A percentile compares a stretch with the other conserved stretches of the same genome.
Evolutionary conservation across 352 stramenopile genomes (phyloP).

Genomic region (Phytophthora vignae): DNA sequence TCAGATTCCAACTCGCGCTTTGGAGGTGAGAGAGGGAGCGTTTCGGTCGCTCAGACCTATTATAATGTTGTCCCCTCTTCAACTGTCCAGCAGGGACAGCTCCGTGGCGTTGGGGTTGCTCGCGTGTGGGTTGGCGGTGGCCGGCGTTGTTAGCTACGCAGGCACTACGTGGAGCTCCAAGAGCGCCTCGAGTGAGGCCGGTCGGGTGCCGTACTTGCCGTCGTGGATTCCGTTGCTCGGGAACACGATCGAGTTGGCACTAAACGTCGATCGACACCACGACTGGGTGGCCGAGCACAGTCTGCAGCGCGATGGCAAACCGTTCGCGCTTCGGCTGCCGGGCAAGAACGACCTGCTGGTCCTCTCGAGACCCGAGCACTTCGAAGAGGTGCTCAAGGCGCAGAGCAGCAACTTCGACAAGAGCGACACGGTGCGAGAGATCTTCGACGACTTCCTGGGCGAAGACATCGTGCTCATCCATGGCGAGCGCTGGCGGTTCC

Average conservation of each 20-base stretch:
- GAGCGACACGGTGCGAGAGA: constrained; percentile 25
- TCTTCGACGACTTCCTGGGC: constrained; percentile 38
- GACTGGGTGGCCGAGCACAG: constrained; percentile 27
- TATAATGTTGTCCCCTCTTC: constrained; percentile 1
- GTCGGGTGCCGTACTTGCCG: constrained; percentile 16
- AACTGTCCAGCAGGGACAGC: background rate
- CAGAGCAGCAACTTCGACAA: constrained; percentile 50
- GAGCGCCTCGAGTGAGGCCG: background rate
- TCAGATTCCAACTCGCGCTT: background rate
- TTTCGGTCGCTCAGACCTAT: constrained; percentile 12
- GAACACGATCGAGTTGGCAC: constrained; percentile 16
- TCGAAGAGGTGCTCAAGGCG: constrained; percentile 46
- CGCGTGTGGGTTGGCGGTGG: background rate
- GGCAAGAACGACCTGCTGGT: constrained; percentile 33
- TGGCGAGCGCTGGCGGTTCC: constrained; percentile 38
- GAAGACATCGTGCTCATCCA: constrained; percentile 38
- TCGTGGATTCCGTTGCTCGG: constrained; percentile 26
- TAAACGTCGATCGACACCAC: constrained; percentile 13
- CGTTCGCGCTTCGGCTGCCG: constrained; percentile 29
- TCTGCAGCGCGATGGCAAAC: constrained; percentile 7
- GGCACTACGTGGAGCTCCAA: background rate
- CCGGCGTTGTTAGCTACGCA: background rate
- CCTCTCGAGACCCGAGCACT: constrained; percentile 29
- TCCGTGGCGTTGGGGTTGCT: background rate
- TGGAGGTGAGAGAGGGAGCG: background rate